These are phyloP conservation scores for Colletotrichum sp. DNA, from an alignment of 2,329 filamentous ascomycete species.

Conservation along the genomic window DNA sequence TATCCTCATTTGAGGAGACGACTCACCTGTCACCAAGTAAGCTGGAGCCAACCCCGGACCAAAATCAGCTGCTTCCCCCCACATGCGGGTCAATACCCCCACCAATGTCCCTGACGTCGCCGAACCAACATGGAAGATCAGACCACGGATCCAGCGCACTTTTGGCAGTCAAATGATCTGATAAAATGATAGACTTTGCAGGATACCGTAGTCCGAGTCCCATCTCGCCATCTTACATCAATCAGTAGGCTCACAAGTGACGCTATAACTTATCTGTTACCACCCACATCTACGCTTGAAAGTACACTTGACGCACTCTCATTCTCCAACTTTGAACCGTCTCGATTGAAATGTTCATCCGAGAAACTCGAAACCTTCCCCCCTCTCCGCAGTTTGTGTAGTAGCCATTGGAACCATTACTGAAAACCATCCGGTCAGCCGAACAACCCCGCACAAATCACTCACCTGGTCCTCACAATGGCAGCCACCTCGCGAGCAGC, in stretches of 20 bases:
- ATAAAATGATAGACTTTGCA: neutral
- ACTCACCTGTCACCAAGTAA: neutral
- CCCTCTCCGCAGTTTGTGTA: neutral
- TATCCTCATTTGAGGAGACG: neutral
- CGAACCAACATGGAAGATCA: neutral
- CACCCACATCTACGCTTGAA: neutral
- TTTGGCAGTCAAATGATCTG: neutral
- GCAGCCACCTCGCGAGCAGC: neutral
- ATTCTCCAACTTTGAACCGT: neutral
- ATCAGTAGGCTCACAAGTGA: neutral
- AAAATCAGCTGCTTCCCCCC: neutral
- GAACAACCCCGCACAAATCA: neutral
- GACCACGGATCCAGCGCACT: neutral
- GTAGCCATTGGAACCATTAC: neutral
- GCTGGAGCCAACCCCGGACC: neutral
- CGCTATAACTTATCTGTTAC: neutral
- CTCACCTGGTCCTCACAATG: neutral
- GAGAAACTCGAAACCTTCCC: rapidly evolving
- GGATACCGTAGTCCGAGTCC: neutral
- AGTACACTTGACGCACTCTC: neutral
- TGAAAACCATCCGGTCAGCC: neutral
- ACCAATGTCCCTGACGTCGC: neutral
- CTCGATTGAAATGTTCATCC: neutral
- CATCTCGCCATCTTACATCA: neutral
- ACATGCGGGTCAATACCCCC: neutral